Conservation (phyloP, 768 basidiomycete genomes). For the Suillus bovinus region DNA sequence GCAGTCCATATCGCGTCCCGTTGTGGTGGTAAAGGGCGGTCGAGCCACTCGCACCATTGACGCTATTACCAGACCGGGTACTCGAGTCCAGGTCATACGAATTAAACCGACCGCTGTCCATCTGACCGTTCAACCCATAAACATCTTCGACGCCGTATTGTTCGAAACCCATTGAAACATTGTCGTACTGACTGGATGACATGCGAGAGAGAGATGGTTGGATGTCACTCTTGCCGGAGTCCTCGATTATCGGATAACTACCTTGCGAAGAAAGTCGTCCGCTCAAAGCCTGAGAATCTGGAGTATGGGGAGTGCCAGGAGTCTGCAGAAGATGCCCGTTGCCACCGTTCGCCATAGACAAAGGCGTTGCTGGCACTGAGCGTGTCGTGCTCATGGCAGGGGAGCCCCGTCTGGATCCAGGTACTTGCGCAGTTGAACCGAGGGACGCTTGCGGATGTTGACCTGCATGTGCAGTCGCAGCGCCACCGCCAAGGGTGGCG, state of each 20-base stretch:
- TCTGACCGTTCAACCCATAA: conserved; percentile 45
- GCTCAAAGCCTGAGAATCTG: conserved; percentile 58
- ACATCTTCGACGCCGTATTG: conserved; percentile 61
- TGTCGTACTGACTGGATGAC: conserved; percentile 59
- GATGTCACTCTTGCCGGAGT: conserved; percentile 54
- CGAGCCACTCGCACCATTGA: conserved; percentile 54
- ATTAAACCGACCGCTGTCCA: conserved; percentile 56
- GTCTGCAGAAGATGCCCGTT: conserved; percentile 58
- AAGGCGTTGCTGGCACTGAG: conserved; percentile 82
- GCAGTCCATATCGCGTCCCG: conserved; percentile 74
- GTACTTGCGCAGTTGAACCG: conserved; percentile 30
- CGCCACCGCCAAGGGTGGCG: conserved; percentile 51
- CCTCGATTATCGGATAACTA: conserved; percentile 48
- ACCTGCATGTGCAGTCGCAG: conserved; percentile 62
- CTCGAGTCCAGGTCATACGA: conserved; percentile 57
- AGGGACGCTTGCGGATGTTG: conserved; percentile 57
- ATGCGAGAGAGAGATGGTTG: conserved; percentile 75
- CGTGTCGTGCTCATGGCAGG: conserved; percentile 66
- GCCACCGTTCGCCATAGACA: conserved; percentile 50
- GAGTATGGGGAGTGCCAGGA: conserved; percentile 61
- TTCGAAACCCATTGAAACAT: conserved; percentile 36
- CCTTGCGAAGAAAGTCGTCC: conserved; percentile 59
- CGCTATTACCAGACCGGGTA: conserved; percentile 36
- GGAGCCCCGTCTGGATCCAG: conserved; percentile 72
- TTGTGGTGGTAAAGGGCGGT: conserved; percentile 80